Conservation (phyloP, 2,329 filamentous ascomycete species). For the Neofusicoccum parvum region DNA sequence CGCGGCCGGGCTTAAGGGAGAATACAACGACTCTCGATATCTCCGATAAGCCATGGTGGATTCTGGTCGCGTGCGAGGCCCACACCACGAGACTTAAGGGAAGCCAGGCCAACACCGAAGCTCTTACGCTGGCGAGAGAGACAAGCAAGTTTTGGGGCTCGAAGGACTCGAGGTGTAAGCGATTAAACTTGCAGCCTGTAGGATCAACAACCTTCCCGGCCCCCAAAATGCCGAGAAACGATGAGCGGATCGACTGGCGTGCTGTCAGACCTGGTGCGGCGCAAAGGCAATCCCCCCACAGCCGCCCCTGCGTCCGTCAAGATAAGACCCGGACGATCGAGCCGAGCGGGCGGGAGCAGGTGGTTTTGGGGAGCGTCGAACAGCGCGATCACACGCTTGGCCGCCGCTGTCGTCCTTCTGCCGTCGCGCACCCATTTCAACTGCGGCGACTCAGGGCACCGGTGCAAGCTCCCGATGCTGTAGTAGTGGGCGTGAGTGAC, state of each 20-base stretch:
- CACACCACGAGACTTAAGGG: background rate
- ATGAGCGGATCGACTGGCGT: background rate
- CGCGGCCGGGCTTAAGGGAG: background rate
- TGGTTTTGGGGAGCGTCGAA: too few relatives aligned
- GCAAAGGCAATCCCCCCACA: too few relatives aligned
- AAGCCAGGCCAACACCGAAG: background rate
- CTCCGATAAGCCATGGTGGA: background rate
- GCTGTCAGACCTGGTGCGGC: too few relatives aligned
- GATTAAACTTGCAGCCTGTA: background rate
- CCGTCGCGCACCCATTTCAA: too few relatives aligned
- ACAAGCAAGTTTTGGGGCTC: background rate
- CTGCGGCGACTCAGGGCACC: background rate
- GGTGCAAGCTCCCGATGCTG: background rate
- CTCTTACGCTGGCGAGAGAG: background rate
- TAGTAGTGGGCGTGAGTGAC: background rate
- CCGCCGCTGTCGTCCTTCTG: too few relatives aligned
- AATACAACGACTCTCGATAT: background rate
- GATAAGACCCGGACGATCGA: too few relatives aligned
- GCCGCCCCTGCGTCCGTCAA: too few relatives aligned
- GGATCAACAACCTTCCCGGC: constrained; percentile 5
- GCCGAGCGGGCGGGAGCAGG: too few relatives aligned
- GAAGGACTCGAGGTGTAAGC: background rate
- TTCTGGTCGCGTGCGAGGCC: background rate
- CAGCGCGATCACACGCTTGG: too few relatives aligned
- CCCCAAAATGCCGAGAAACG: background rate